Evolutionary conservation across 2,329 filamentous ascomycete genomes (phyloP), one percentile per base, ranked within the genome.

Genomic region (Calonectria pteridis): DNA sequence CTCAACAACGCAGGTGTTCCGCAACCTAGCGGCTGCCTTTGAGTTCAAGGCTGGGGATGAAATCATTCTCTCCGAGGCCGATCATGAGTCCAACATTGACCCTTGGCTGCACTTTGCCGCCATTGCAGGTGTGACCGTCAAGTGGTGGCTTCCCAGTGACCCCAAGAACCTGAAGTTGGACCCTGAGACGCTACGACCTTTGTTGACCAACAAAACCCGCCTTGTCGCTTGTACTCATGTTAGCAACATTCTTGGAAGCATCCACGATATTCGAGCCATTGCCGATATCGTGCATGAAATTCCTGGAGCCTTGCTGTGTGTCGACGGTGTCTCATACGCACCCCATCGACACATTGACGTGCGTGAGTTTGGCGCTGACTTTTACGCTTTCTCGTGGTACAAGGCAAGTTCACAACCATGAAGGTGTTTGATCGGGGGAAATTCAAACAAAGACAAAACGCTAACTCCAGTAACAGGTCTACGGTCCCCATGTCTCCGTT

Each of bases 41-140:
- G 78, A 82, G 14, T 90, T 93, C 80, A 78, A 85, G 14, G 81
- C 86, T 2, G 91, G 91, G 53, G 91, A 92, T 73, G 93, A 95
- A 80, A 88, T 96, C 63, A 86, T 97, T 74, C 80, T 96, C 14
- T 95, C 93, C 0, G 89, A 89, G 71, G 86, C 95, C 69, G 94
- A 96, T 82, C 94, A 96, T 79, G 94, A 96, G 84, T 92, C 94
- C 46, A 95, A 95, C 81, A 91, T 94, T 71, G 91, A 93, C 1
- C 88, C 94, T 0, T 96, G 94, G 94, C 85, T 94, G 0, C 89
- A 91, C 64, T 87, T 96, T 31, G 94, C 94, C 2, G 83, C 88
- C 35, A 88, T 89, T 18, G 88, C 91, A 58, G 87, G 89, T 4
- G 86, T 94, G 7, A 88, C 84, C 0, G 81, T 96, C 55, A 94